Conservation (phyloP, 805 yeast genomes). For the Candida oleophila region DNA sequence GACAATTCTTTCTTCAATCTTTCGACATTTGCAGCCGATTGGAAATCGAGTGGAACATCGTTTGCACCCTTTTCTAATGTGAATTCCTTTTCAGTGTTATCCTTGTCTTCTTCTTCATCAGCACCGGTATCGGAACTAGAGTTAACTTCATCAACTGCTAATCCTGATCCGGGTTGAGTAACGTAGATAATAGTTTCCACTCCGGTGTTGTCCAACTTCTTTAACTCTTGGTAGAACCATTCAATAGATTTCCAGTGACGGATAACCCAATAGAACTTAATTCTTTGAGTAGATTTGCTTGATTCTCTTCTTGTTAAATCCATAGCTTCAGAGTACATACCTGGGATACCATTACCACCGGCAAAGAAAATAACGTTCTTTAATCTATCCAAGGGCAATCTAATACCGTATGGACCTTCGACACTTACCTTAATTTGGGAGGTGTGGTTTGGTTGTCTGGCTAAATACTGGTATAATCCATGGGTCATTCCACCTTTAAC, state of each 20-base stretch:
- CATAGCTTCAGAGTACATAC: constrained; percentile 31
- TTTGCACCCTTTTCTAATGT: neutral
- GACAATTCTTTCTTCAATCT: constrained; percentile 22
- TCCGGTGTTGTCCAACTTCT: constrained; percentile 23
- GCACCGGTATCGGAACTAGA: neutral
- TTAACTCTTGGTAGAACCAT: constrained; percentile 28
- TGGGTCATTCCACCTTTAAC: constrained; percentile 41
- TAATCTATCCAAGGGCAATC: constrained; percentile 28
- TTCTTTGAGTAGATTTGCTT: constrained; percentile 4
- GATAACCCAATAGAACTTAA: constrained; percentile 27
- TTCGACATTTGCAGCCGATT: neutral
- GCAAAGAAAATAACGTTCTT: constrained; percentile 27
- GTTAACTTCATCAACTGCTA: neutral
- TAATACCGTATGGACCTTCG: constrained; percentile 43
- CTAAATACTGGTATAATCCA: constrained; percentile 32
- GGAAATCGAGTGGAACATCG: neutral
- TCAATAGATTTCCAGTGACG: constrained; percentile 29
- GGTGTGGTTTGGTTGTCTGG: constrained; percentile 29
- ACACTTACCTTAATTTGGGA: constrained; percentile 29
- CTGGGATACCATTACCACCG: constrained; percentile 45
- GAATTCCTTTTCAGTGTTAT: neutral
- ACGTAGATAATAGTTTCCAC: constrained; percentile 36
- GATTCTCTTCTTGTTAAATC: constrained; percentile 17
- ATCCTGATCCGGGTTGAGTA: constrained; percentile 22
- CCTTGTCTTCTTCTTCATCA: constrained; percentile 7